Evolutionary conservation across 371 early-diverging fungal genomes (phyloP), one percentile per base, ranked within the genome.

Genomic region (Lichtheimia hyalospora): DNA sequence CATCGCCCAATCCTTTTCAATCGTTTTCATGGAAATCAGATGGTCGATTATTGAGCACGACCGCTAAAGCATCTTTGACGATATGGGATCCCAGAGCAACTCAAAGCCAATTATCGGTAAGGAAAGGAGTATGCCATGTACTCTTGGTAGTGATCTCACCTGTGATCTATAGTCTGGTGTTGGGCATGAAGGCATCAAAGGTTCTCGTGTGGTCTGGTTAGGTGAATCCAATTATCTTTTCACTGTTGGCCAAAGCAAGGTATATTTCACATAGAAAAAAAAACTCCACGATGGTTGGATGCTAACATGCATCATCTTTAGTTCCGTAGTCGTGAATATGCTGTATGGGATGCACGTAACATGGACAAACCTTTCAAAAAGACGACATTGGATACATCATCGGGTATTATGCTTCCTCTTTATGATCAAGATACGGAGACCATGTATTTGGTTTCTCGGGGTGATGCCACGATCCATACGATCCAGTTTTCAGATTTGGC

Each of bases 371-470:
- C 92, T 1, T 39, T 91, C 41, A 73, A 71, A 3, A 62, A 78
- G 27, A 69, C 71, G 15, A 68, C 71, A 14, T 55, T 92, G 57
- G 90, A 88, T 53, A 73, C 83, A 0, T 86, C 87, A 2, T 80
- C 87, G 1, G 89, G 91, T 7, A 54, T 85, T 3, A 64, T 90
- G 27, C 61, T 84, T 5, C 91, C 93, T 0, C 65, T 91, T 14
- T 91, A 83, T 60, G 95, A 94, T 61, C 78, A 83, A 43, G 95
- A 94, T 57, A 91, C 92, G 0, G 83, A 79, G 14, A 79, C 89
- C 10, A 62, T 92, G 34, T 92, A 86, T 60, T 55, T 92, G 20
- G 70, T 68, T 20, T 88, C 89, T 41, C 83, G 85, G 46, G 91
- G 92, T 34, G 92, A 92, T 59, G 80, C 84, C 3, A 75, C 73